Conservation (phyloP, 805 yeast species). For the Hagleromyces aurorensis region DNA sequence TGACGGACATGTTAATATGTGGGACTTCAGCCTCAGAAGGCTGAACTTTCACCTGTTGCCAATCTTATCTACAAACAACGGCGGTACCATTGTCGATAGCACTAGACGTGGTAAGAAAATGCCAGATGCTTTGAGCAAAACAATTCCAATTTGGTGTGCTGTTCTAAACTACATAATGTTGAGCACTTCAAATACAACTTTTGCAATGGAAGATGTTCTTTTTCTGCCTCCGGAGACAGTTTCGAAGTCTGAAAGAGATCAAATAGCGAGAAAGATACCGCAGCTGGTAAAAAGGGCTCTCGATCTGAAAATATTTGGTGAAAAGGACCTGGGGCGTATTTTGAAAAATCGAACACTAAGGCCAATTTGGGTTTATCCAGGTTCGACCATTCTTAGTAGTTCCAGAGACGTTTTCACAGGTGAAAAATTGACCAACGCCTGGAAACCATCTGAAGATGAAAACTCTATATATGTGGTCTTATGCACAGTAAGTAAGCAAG, state of each 20-base stretch:
- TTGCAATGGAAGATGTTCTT: constrained; percentile 31
- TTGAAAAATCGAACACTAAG: too few relatives aligned
- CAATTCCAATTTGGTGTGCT: constrained; percentile 89
- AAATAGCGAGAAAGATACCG: constrained; percentile 43
- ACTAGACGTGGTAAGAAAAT: constrained; percentile 77
- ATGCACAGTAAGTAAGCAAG: constrained; percentile 56
- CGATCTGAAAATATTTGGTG: constrained; percentile 26
- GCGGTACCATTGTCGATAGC: constrained; percentile 66
- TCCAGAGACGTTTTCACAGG: constrained; percentile 27
- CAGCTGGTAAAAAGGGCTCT: constrained; percentile 40
- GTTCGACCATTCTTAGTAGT: constrained; percentile 24
- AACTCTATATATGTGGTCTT: constrained; percentile 39
- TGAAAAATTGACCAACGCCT: constrained; percentile 23
- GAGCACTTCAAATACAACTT: constrained; percentile 19
- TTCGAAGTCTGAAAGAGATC: constrained; percentile 46
- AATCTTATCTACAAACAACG: constrained; percentile 35
- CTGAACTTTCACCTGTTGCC: constrained; percentile 66
- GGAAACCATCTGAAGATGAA: constrained; percentile 29
- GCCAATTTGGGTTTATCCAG: constrained; percentile 68
- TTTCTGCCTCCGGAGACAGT: constrained; percentile 47
- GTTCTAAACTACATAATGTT: constrained; percentile 53
- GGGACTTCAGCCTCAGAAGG: constrained; percentile 71
- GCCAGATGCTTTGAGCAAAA: constrained; percentile 83
- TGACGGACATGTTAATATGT: constrained; percentile 78
- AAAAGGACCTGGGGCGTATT: constrained; percentile 37